A percentile compares a stretch with the other conserved stretches of the same genome.
Conservation (phyloP, 2,329 filamentous ascomycete genomes). For the Aureobasidium mangrovei region DNA sequence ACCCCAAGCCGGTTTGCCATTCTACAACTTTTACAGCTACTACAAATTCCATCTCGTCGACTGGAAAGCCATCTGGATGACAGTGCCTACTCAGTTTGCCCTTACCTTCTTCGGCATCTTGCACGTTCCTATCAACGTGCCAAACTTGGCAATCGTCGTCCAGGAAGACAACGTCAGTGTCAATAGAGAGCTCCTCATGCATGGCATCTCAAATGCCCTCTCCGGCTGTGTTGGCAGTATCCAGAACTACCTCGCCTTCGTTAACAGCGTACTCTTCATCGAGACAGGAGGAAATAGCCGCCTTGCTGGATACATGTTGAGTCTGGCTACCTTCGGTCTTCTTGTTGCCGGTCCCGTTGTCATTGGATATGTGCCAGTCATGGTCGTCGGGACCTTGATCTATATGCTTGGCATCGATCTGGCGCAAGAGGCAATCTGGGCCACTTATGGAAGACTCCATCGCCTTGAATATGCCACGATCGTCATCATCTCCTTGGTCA, state of each 20-base stretch:
- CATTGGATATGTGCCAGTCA: constrained; percentile 90
- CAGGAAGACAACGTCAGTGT: constrained; percentile 89
- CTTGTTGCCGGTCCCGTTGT: constrained; percentile 78
- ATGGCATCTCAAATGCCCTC: constrained; percentile 85
- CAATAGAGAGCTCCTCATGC: constrained; percentile 82
- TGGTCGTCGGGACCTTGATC: constrained; percentile 92
- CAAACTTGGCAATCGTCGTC: constrained; percentile 79
- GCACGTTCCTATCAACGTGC: constrained; percentile 96
- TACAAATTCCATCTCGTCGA: constrained; percentile 60
- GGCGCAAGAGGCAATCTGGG: constrained; percentile 76
- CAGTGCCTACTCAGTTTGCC: constrained; percentile 89
- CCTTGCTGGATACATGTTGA: constrained; percentile 77
- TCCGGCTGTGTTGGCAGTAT: constrained; percentile 85
- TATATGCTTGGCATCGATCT: constrained; percentile 92
- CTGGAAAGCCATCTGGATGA: constrained; percentile 74
- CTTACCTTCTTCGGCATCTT: constrained; percentile 95
- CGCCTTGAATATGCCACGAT: constrained; percentile 82
- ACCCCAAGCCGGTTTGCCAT: constrained; percentile 75
- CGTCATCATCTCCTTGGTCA: constrained; percentile 80
- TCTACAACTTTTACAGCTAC: constrained; percentile 96
- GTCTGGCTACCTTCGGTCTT: constrained; percentile 67
- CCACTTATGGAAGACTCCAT: constrained; percentile 82
- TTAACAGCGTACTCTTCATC: constrained; percentile 96
- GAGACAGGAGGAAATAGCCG: constrained; percentile 81
- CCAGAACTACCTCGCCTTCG: constrained; percentile 93